Evolutionary conservation across 1,284 basidiomycete species (phyloP), one percentile per base, ranked within the genome.

Genomic region (Cryptococcus wingfieldii): DNA sequence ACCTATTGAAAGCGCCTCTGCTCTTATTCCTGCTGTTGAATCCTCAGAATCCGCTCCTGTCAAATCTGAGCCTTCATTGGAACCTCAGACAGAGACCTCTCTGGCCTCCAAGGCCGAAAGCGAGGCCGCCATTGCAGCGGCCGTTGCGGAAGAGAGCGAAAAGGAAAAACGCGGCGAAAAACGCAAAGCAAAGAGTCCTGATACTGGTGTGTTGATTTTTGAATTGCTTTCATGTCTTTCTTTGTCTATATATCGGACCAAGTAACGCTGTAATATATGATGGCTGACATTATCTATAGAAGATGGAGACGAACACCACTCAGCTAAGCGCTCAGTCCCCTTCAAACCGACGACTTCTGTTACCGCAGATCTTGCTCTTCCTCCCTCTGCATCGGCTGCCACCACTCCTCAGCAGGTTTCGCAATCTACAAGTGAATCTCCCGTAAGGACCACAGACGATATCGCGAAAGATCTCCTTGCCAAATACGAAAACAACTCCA

Each of bases 101-200:
- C 41, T 16, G n/a, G 16, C n/a, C 18, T 4, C 8, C 8, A 16
- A 47, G n/a, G 27, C 10, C 27, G 14, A 28, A 34, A 16, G 23
- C 46, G 45, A 47, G 25, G 45, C 41, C 12, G 7, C 27, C 18
- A 19, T 27, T 28, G 23, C 46, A 12, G 46, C 25, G 27, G 13
- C 46, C 31, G 46, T 13, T n/a, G 16, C 25, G 2, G 54, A 55
- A 43, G 57, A 42, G 54, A 56, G 57, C 25, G 68, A 66, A 54
- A 49, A 49, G 48, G 61, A 62, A 50, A 71, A 74, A 55, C 56
- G 67, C 16, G 73, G 71, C 16, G 70, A 71, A 53, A 75, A 77
- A 67, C 66, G 75, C 46, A 77, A 77, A 57, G 75, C 75, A 18
- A 74, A 74, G 61, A 64, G 65, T 54, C 69, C 69, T 14, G 74